Percentiles rank a stretch among this genome's conserved stretches.
Evolutionary conservation across 2,329 filamentous ascomycete species (phyloP).

Genomic region (Domatiomyces globalis): DNA sequence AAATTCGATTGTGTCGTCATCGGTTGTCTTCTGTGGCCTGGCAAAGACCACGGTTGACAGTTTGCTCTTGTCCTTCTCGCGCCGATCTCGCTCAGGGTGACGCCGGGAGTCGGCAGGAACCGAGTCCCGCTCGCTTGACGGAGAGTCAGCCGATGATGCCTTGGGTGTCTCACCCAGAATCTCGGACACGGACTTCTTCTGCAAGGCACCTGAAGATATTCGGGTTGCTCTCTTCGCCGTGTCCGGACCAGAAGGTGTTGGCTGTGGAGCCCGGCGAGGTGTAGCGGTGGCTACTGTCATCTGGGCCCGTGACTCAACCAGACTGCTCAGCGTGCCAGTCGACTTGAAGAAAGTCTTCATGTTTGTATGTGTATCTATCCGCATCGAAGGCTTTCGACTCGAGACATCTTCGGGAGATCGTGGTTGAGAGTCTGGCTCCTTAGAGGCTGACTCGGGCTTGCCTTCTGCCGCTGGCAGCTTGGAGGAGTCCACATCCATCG

Average conservation of each 20-base stretch:
- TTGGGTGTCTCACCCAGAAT: slow-evolving; percentile 49
- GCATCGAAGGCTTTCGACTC: slow-evolving; percentile 9
- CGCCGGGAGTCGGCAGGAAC: slow-evolving; percentile 24
- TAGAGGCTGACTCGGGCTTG: not conserved
- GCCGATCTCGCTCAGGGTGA: slow-evolving; percentile 39
- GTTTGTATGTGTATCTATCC: slow-evolving; percentile 13
- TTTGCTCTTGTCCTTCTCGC: slow-evolving; percentile 46
- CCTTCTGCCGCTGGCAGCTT: not conserved
- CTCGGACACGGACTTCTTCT: slow-evolving; percentile 59
- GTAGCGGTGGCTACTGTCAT: slow-evolving; percentile 15
- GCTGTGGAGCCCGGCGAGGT: slow-evolving; percentile 20
- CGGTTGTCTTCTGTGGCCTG: slow-evolving; percentile 45
- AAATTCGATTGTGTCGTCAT: slow-evolving; percentile 26
- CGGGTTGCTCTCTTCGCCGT: slow-evolving; percentile 49
- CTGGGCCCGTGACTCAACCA: slow-evolving; percentile 14
- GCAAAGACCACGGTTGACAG: slow-evolving; percentile 67
- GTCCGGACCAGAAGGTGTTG: slow-evolving; percentile 22
- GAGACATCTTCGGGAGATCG: not conserved
- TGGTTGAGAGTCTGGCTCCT: not conserved
- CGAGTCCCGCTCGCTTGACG: slow-evolving; percentile 15
- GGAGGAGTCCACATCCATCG: not conserved
- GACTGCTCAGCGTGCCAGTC: not conserved
- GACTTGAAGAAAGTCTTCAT: slow-evolving; percentile 11
- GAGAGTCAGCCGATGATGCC: slow-evolving; percentile 24
- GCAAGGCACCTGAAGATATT: slow-evolving; percentile 55